A percentile compares a stretch with the other conserved stretches of the same genome.
Evolutionary conservation across 2,329 filamentous ascomycete genomes (phyloP).

Genomic region (Trichoderma hamatum): DNA sequence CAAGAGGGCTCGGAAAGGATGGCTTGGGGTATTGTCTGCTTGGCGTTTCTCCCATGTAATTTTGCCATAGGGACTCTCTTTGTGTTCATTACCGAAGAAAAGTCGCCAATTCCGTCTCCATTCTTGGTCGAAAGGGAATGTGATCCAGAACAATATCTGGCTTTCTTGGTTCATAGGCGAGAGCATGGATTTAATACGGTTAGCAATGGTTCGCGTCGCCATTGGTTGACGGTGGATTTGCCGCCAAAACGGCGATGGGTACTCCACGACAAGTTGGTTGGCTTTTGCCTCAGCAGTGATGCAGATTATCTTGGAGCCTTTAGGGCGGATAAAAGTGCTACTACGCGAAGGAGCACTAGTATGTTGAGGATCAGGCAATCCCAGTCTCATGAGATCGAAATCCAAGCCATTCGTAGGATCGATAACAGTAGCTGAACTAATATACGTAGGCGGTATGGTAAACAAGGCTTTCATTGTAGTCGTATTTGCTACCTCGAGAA

Average conservation of each 20-base stretch:
- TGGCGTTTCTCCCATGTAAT: neutral
- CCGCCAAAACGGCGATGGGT: neutral
- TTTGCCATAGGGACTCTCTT: neutral
- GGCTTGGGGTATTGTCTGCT: neutral
- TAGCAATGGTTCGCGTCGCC: neutral
- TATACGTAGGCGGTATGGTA: neutral
- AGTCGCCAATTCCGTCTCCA: constrained; percentile 3
- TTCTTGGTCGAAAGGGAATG: neutral
- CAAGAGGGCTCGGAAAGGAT: neutral
- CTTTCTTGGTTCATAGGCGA: neutral
- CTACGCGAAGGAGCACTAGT: neutral
- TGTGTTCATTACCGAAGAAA: neutral
- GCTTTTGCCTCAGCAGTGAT: neutral
- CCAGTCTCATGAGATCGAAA: neutral
- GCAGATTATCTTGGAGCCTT: neutral
- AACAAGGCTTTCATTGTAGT: neutral
- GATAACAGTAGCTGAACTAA: neutral
- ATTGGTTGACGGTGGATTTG: neutral
- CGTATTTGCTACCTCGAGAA: neutral
- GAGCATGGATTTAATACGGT: neutral
- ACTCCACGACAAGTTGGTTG: neutral
- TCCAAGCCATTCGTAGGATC: neutral
- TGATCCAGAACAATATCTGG: neutral
- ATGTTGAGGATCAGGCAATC: neutral
- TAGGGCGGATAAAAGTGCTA: neutral